Evolutionary conservation across 495 filamentous ascomycete genomes (phyloP).

Genomic region (Podospora pseudocomata): DNA sequence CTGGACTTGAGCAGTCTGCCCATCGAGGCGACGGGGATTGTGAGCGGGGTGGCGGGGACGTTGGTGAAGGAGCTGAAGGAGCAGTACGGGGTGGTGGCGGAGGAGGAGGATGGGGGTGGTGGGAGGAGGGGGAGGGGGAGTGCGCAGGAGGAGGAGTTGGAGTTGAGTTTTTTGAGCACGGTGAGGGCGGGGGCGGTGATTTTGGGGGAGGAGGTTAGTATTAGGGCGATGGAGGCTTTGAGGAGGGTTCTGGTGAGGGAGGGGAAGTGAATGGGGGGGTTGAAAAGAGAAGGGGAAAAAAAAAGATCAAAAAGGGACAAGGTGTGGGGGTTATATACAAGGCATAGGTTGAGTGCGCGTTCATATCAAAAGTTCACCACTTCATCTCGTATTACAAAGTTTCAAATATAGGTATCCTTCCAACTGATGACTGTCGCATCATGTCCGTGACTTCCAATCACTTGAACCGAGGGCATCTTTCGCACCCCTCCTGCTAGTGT

Average conservation of each 20-base stretch:
- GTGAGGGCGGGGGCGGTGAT: conserved; percentile 89
- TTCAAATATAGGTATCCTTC: too few species aligned
- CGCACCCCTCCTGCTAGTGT: too few species aligned
- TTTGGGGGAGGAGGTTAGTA: conserved; percentile 67
- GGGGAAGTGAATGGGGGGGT: background rate
- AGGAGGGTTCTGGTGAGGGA: conserved; percentile 40
- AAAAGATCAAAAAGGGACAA: background rate
- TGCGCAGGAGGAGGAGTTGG: conserved; percentile 41
- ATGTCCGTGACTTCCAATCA: too few species aligned
- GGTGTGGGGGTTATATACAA: background rate
- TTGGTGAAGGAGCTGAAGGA: conserved; percentile 56
- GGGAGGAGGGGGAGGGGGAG: background rate
- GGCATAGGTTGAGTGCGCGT: background rate
- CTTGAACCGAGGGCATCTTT: too few species aligned
- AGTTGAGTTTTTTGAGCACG: conserved; percentile 88
- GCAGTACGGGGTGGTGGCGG: conserved; percentile 22
- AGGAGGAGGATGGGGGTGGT: background rate
- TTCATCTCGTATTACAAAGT: background rate
- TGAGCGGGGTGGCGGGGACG: conserved; percentile 83
- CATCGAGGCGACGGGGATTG: conserved; percentile 87
- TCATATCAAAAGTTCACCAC: background rate
- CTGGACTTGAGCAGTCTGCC: conserved; percentile 79
- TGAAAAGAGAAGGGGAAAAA: background rate
- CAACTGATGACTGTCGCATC: too few species aligned
- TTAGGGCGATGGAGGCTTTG: conserved; percentile 67